Percentiles rank a stretch among this genome's conserved stretches.
These are phyloP conservation scores for Sphagnum fallax DNA, from an alignment of 228 moss, liverwort and hornwort genomes.

Conservation along the genomic window DNA sequence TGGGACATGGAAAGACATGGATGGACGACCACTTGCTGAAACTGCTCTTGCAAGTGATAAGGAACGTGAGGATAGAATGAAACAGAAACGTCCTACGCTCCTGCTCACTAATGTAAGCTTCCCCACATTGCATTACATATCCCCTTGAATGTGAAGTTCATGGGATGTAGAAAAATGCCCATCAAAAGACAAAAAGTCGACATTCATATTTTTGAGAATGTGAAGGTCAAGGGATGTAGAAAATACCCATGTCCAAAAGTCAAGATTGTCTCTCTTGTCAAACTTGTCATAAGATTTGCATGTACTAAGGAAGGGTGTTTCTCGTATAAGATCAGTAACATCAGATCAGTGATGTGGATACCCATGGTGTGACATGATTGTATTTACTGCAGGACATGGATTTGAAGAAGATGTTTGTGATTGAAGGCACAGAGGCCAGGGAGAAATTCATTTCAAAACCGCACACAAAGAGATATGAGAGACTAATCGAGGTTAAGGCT, in stretches of 20 bases:
- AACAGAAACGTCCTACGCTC: conserved; percentile 57
- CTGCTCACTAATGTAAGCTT: conserved; percentile 57
- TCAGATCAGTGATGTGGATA: too few relatives aligned
- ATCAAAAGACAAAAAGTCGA: too few relatives aligned
- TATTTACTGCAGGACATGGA: conserved; percentile 34
- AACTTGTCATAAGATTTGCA: too few relatives aligned
- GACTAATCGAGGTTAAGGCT: conserved; percentile 73
- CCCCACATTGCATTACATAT: not conserved
- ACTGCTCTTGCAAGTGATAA: conserved; percentile 60
- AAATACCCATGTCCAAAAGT: too few relatives aligned
- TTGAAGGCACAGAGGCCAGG: conserved; percentile 52
- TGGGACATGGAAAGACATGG: conserved; percentile 61
- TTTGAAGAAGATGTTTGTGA: conserved; percentile 68
- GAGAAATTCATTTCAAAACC: conserved; percentile 63
- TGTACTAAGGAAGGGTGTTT: too few relatives aligned
- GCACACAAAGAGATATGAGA: conserved; percentile 76
- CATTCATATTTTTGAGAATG: too few relatives aligned
- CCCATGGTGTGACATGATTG: too few relatives aligned
- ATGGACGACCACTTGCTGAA: conserved; percentile 82
- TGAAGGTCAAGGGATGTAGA: too few relatives aligned
- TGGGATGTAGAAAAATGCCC: too few relatives aligned
- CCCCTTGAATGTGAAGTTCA: too few relatives aligned
- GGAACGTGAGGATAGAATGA: conserved; percentile 27
- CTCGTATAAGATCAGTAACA: too few relatives aligned
- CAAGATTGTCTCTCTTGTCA: too few relatives aligned